phyloP scores from a whole-genome alignment of 257 asterid species.

The Petrea volubilis region DNA sequence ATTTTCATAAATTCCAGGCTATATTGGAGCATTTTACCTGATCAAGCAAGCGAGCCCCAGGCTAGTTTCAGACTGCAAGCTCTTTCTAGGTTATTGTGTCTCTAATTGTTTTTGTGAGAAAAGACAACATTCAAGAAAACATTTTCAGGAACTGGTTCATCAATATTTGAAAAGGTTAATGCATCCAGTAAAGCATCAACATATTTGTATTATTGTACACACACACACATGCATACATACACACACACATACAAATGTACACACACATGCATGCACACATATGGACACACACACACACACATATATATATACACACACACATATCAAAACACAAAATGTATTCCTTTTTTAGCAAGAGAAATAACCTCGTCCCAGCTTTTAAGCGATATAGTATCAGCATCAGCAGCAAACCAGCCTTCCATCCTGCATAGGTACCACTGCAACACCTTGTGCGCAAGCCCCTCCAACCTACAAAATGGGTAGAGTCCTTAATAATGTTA shows the following conservation, averaged over 20 bases:
- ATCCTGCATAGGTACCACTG: constrained; percentile 98
- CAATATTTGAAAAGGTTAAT: background rate
- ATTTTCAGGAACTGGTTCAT: constrained; percentile 8
- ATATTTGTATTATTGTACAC: too few species aligned
- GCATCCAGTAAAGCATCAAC: background rate
- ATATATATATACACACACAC: too few species aligned
- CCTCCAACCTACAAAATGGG: constrained; percentile 64
- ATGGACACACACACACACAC: too few species aligned
- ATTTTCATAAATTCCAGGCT: background rate
- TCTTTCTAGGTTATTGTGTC: background rate
- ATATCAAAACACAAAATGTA: background rate
- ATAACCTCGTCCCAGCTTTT: constrained; percentile 94
- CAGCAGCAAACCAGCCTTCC: constrained; percentile 99
- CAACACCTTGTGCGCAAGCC: constrained; percentile 74
- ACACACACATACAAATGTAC: too few species aligned
- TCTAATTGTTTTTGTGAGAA: background rate
- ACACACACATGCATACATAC: too few species aligned
- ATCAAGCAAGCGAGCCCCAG: background rate
- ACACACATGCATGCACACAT: background rate
- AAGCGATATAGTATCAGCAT: constrained; percentile 91
- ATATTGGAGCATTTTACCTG: background rate
- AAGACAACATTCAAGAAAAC: background rate
- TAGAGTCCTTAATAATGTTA: constrained; percentile 3
- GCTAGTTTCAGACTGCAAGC: background rate
- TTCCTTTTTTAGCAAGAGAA: constrained; percentile 6